Conservation (phyloP, 352 stramenopile genomes). For the Detonula confervacea region DNA sequence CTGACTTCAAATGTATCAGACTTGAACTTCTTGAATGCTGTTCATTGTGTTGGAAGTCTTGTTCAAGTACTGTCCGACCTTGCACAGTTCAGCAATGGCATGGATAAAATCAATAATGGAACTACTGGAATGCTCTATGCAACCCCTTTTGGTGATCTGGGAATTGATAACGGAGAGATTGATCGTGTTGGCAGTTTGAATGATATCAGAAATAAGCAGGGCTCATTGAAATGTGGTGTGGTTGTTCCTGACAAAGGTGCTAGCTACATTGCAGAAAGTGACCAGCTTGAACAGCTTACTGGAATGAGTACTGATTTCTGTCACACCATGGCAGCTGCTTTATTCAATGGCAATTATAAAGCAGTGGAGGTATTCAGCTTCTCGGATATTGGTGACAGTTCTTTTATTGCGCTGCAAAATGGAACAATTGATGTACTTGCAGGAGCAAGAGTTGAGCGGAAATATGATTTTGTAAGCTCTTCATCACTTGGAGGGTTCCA, state of each 20-base stretch:
- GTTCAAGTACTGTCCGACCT: background rate
- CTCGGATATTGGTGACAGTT: background rate
- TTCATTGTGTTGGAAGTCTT: slow-evolving; percentile 44
- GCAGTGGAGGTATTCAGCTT: slow-evolving; percentile 3
- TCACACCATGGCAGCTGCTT: slow-evolving; percentile 5
- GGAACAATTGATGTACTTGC: slow-evolving; percentile 33
- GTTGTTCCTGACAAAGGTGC: background rate
- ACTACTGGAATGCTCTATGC: slow-evolving; percentile 41
- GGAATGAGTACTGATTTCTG: slow-evolving; percentile 26
- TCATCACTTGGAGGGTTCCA: slow-evolving; percentile 11
- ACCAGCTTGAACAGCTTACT: background rate
- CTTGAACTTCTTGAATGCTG: slow-evolving; percentile 28
- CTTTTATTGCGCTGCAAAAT: slow-evolving; percentile 2
- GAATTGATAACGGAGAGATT: background rate
- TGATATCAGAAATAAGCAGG: slow-evolving; percentile 2
- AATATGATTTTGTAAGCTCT: slow-evolving; percentile 17
- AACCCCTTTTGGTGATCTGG: slow-evolving; percentile 27
- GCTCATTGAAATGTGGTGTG: slow-evolving; percentile 14
- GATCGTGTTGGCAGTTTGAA: background rate
- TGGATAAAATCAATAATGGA: slow-evolving; percentile 41
- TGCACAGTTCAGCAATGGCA: background rate
- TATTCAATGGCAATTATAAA: slow-evolving; percentile 20
- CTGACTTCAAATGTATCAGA: background rate
- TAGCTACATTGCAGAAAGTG: background rate
- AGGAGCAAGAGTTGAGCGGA: slow-evolving; percentile 17